Evolutionary conservation across 2,329 filamentous ascomycete species (phyloP).

Genomic region (Aspergillus oerlinghausenensis): DNA sequence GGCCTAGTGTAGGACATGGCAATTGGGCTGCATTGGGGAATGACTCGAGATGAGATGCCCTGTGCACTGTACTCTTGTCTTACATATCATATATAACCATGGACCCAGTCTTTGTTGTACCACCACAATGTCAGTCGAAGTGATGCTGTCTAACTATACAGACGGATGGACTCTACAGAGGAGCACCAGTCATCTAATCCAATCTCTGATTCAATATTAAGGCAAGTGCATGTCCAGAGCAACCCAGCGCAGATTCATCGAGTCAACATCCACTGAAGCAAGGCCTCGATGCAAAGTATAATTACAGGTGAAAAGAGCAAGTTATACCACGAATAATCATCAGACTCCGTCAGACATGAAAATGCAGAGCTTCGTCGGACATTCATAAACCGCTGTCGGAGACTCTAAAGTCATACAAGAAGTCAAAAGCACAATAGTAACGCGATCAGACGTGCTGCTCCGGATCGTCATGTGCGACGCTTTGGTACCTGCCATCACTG

Average conservation of each 20-base stretch:
- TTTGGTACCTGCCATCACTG: slow-evolving; percentile 56
- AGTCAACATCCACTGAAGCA: not conserved
- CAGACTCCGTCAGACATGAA: not conserved
- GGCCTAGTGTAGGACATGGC: too few species aligned
- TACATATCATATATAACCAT: not conserved
- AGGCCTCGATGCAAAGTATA: not conserved
- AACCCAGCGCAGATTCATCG: not conserved
- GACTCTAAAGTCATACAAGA: not conserved
- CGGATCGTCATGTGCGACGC: slow-evolving; percentile 38
- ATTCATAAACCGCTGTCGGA: not conserved
- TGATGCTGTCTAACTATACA: not conserved
- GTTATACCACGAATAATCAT: not conserved
- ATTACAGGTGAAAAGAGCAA: not conserved
- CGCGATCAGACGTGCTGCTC: slow-evolving; percentile 25
- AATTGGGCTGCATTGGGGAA: not conserved
- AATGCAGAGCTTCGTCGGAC: slow-evolving; percentile 4
- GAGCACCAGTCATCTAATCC: not conserved
- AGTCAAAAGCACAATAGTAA: not conserved
- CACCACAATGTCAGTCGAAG: not conserved
- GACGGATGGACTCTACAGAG: not conserved
- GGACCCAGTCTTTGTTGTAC: not conserved
- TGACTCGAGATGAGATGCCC: not conserved
- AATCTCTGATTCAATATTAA: not conserved
- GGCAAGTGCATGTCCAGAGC: not conserved
- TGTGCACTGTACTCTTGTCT: not conserved